Evolutionary conservation across 164 flowering plant genomes (phyloP), one percentile per base, ranked within the genome.

Genomic region (Macadamia tetraphylla): DNA sequence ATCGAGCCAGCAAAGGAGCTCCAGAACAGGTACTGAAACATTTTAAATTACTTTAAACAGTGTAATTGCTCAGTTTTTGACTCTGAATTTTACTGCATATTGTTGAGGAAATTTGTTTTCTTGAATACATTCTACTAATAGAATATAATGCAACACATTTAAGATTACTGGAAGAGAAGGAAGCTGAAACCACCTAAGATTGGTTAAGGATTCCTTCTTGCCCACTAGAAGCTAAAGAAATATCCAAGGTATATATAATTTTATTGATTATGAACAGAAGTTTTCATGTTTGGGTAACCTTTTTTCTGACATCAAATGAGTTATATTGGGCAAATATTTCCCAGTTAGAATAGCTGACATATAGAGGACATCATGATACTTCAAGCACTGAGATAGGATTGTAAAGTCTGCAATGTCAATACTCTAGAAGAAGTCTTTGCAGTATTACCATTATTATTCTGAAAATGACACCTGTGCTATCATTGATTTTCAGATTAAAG

Each of bases 1-100:
- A 84, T 68, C 82, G 94, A n/a, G 90, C 92, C 52, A 92, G 88
- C 82, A 92, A 92, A 85, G 96, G 96, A 73, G 92, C 98, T 67
- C 96, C 98, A 63, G 98, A 90, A 71, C 92, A 92, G 94, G 96
- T 90, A 76, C 42, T 10, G 11, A 9, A 51, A 43, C 59, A 51
- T 29, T 48, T 23, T 30, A 11, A 29, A 14, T 9, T 14, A 14
- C 3, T 9, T 42, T n/a, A 46, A 10, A 63, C 53, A 46, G 9
- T 29, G 6, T 12, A 48, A 5, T 9, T 61, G 57, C 42, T 62
- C 51, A 58, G 62, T 58, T n/a, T 44, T 18, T 35, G 53, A 31
- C 14, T 12, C 18, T 64, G 18, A 64, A 52, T 8, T 9, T 1
- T 52, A 53, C 13, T 65, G 32, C 15, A 31, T 52, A 51, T 49